Percentiles rank a stretch among this genome's conserved stretches.
Evolutionary conservation across 208 protist genomes (phyloP).

Genomic region (Wallacemonas sp.): DNA sequence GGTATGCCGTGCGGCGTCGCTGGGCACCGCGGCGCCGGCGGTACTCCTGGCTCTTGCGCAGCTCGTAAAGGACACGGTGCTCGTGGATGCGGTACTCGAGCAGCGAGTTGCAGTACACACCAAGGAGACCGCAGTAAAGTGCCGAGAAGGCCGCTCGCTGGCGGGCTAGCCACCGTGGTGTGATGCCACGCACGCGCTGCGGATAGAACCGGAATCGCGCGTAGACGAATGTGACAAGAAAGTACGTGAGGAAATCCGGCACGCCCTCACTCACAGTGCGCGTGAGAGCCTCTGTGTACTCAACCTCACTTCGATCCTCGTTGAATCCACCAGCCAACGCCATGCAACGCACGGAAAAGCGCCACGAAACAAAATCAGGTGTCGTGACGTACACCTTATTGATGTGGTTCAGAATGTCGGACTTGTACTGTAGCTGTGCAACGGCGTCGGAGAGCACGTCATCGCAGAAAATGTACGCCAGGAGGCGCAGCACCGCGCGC

Average conservation of each 20-base stretch:
- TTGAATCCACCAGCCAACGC: conserved; percentile 84
- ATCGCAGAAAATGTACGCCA: conserved; percentile 89
- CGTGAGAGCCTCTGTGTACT: conserved; percentile 79
- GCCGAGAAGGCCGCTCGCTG: conserved; percentile 81
- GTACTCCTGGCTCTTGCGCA: conserved; percentile 70
- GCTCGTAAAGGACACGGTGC: conserved; percentile 78
- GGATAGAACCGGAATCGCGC: conserved; percentile 81
- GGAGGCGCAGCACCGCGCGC: conserved; percentile 68
- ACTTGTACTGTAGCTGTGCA: conserved; percentile 89
- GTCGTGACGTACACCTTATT: conserved; percentile 86
- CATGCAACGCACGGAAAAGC: conserved; percentile 89
- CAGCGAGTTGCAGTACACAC: conserved; percentile 62
- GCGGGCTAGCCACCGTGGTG: conserved; percentile 70
- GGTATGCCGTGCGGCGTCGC: conserved; percentile 54
- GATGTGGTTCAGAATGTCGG: conserved; percentile 85
- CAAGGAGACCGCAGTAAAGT: conserved; percentile 59
- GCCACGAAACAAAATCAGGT: conserved; percentile 87
- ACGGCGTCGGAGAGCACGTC: conserved; percentile 83
- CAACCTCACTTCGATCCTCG: conserved; percentile 82
- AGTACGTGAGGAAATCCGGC: conserved; percentile 86
- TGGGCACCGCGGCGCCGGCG: conserved; percentile 68
- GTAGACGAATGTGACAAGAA: conserved; percentile 72
- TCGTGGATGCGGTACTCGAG: conserved; percentile 78
- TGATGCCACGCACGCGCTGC: conserved; percentile 71
- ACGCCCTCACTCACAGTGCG: conserved; percentile 56